Percentiles rank a stretch among this genome's conserved stretches.
These are phyloP conservation scores for Lactifluus hygrophoroides DNA, from an alignment of 768 basidiomycete species.

Conservation along the genomic window DNA sequence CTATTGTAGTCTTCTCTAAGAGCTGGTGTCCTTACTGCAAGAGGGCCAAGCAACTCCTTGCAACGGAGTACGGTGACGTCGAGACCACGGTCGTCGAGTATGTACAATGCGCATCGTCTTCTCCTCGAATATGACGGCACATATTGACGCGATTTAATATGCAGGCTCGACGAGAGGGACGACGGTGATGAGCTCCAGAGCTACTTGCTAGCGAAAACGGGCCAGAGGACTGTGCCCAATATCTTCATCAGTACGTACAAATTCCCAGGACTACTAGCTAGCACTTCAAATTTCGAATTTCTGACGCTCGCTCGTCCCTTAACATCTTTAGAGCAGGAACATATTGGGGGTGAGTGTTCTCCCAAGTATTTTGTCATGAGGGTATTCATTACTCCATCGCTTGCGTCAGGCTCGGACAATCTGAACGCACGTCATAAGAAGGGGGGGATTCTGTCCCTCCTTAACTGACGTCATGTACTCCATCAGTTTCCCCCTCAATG, in stretches of 20 bases:
- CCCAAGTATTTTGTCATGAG: no score
- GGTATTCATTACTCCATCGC: neutral
- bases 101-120: conserved; percentile 16
- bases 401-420: conserved; percentile 1
- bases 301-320: neutral
- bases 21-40: conserved; percentile 33
- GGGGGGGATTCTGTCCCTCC: neutral
- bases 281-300: neutral
- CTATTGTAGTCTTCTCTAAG: conserved; percentile 35
- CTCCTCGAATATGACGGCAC: neutral
- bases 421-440: neutral
- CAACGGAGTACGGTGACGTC: conserved; percentile 23
- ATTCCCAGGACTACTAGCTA: no score
- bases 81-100: conserved; percentile 29
- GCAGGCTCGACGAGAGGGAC: conserved; percentile 47
- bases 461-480: neutral
- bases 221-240: conserved; percentile 68
- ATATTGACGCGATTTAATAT: neutral
- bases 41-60: conserved; percentile 31
- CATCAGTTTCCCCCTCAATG: neutral
- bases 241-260: conserved; percentile 55
- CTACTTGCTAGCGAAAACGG: conserved; percentile 57
- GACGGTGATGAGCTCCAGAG: conserved; percentile 55
- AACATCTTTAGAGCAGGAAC: conserved; percentile 36
- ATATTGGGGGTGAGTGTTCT: conserved; percentile 46